Conservation (phyloP, 257 asterid genomes). For the Euphrasia confusa region DNA sequence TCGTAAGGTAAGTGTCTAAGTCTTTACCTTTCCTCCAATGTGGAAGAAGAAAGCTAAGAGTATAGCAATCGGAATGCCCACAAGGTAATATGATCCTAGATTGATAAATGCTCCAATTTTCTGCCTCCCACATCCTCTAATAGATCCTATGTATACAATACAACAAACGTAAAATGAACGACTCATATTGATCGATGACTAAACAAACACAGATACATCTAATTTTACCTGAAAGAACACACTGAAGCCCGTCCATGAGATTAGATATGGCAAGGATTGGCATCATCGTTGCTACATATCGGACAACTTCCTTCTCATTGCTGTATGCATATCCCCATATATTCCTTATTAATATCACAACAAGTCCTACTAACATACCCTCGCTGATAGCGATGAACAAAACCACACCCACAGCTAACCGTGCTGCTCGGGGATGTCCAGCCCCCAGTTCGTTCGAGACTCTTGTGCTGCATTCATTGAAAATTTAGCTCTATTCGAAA, state of each 20-base stretch:
- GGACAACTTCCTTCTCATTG: conserved; percentile 54
- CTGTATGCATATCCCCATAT: conserved; percentile 74
- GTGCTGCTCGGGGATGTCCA: conserved; percentile 57
- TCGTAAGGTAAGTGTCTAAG: not conserved
- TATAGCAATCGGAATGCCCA: conserved; percentile 65
- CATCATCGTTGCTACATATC: conserved; percentile 60
- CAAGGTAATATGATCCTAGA: conserved; percentile 81
- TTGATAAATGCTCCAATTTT: conserved; percentile 79
- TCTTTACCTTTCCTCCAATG: conserved; percentile 64
- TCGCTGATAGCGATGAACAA: conserved; percentile 42
- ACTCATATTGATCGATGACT: too few relatives aligned
- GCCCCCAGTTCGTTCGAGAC: conserved; percentile 85
- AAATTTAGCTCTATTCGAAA: not conserved
- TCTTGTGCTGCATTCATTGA: conserved; percentile 50
- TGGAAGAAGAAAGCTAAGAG: conserved; percentile 59
- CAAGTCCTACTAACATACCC: conserved; percentile 43
- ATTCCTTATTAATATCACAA: conserved; percentile 45
- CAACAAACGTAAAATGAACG: not conserved
- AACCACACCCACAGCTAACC: conserved; percentile 53
- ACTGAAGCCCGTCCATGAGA: conserved; percentile 68
- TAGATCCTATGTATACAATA: conserved; percentile 43
- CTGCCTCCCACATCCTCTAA: conserved; percentile 81
- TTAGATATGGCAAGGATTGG: conserved; percentile 76
- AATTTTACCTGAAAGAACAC: conserved; percentile 71
- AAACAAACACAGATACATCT: not conserved